Percentiles rank a stretch among this genome's conserved stretches.
These are phyloP conservation scores for Cynanchum wilfordii DNA, from an alignment of 257 asterid species.

Conservation along the genomic window DNA sequence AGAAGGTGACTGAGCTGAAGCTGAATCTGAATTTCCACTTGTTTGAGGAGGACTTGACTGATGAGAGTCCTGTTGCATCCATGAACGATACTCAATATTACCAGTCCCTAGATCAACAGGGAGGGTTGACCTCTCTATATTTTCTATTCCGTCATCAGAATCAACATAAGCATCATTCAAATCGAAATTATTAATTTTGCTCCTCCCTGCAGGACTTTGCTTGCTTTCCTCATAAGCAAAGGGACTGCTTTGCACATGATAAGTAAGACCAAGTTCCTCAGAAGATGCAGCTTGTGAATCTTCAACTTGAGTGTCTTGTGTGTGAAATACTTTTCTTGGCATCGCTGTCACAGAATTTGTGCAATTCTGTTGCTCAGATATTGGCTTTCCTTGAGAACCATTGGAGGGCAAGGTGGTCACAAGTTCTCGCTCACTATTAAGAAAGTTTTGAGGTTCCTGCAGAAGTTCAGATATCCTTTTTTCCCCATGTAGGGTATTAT, in stretches of 20 bases:
- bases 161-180: conserved; percentile 67
- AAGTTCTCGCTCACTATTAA: conserved; percentile 40
- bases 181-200: conserved; percentile 60
- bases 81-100: conserved; percentile 48
- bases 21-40: conserved; percentile 74
- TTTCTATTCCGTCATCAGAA: conserved; percentile 64
- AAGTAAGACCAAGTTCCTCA: conserved; percentile 38
- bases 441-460: conserved; percentile 42
- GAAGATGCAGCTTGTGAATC: conserved; percentile 32
- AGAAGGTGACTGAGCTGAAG: conserved; percentile 77
- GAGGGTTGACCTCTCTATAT: conserved; percentile 44
- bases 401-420: conserved; percentile 40
- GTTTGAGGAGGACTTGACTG: conserved; percentile 83
- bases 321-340: conserved; percentile 27
- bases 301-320: conserved; percentile 18
- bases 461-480: conserved; percentile 40
- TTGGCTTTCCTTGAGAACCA: conserved; percentile 41
- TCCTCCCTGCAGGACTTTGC: conserved; percentile 51
- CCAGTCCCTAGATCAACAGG: conserved; percentile 39
- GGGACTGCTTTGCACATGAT: conserved; percentile 38
- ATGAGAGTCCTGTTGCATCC: conserved; percentile 67
- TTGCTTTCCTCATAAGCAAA: conserved; percentile 36
- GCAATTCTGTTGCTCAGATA: conserved; percentile 36
- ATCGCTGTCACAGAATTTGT: conserved; percentile 30
- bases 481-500: conserved; percentile 33